These are phyloP conservation scores for Vigna mungo DNA, from an alignment of 306 rosid species.

Conservation along the genomic window DNA sequence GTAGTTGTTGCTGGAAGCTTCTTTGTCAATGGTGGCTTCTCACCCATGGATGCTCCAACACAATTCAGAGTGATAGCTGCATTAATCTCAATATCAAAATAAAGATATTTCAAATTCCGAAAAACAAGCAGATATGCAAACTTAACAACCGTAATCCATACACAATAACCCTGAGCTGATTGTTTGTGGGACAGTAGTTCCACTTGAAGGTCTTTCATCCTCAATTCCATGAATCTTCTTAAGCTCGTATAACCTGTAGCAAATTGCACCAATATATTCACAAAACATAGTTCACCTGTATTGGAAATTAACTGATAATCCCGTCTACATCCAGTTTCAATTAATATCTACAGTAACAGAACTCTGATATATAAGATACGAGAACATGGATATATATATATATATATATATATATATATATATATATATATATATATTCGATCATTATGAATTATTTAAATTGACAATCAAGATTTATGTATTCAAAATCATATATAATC, in stretches of 20 bases:
- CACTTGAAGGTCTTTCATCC: conserved; percentile 63
- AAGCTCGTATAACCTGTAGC: conserved; percentile 77
- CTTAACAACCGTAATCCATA: conserved; percentile 53
- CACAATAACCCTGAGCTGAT: conserved; percentile 84
- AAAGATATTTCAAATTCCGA: conserved; percentile 13
- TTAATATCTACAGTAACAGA: conserved; percentile 2
- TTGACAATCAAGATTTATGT: too few species aligned
- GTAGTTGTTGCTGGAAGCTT: conserved; percentile 86
- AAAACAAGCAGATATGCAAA: conserved; percentile 10
- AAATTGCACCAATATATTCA: conserved; percentile 32
- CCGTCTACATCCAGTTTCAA: conserved; percentile 20
- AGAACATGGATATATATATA: too few species aligned
- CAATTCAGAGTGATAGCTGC: conserved; percentile 88
- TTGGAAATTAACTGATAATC: conserved; percentile 24
- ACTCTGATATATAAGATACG: not conserved
- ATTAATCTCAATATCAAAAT: conserved; percentile 44
- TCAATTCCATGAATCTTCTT: conserved; percentile 83
- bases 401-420: too few species aligned
- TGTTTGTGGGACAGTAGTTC: conserved; percentile 73
- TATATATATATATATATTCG: too few species aligned
- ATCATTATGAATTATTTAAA: too few species aligned
- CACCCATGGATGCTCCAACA: conserved; percentile 95
- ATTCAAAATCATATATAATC: too few species aligned
- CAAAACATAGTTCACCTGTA: conserved; percentile 13
- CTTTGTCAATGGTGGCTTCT: conserved; percentile 79